phyloP scores from a whole-genome alignment of 2,329 filamentous ascomycete genomes.

The Beauveria sp. region DNA sequence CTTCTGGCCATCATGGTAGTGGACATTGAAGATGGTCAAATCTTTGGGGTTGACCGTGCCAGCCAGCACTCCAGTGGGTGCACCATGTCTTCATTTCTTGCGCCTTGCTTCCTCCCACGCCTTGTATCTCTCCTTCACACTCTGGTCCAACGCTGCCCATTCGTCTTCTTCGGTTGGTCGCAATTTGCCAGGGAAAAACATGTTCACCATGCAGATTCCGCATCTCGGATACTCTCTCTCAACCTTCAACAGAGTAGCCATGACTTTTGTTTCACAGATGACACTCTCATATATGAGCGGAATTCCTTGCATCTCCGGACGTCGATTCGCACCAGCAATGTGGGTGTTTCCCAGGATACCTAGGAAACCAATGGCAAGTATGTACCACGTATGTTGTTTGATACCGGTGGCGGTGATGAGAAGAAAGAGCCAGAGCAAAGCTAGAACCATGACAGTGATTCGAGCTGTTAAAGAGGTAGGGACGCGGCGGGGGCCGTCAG shows the following conservation, averaged over 20 bases:
- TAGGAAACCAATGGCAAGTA: conserved; percentile 31
- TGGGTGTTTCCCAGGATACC: conserved; percentile 34
- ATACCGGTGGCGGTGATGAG: conserved; percentile 32
- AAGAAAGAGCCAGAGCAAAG: conserved; percentile 31
- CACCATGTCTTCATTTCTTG: neutral
- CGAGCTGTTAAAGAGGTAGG: conserved; percentile 13
- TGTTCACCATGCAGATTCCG: neutral
- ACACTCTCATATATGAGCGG: conserved; percentile 11
- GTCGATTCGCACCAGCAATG: conserved; percentile 24
- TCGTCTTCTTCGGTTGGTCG: neutral
- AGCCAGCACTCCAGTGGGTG: conserved; percentile 10
- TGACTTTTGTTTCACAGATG: conserved; percentile 10
- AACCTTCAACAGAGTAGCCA: conserved; percentile 12
- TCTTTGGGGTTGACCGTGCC: conserved; percentile 14
- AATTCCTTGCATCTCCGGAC: conserved; percentile 23
- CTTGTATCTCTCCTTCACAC: no score
- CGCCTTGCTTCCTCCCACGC: no score
- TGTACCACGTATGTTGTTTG: conserved; percentile 30
- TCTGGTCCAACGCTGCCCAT: neutral
- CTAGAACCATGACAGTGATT: conserved; percentile 18
- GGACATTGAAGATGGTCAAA: conserved; percentile 18
- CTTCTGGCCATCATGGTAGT: conserved; percentile 19
- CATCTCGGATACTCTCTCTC: neutral
- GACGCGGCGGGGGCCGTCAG: conserved; percentile 2
- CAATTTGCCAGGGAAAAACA: neutral